These are phyloP conservation scores for Debaryomyces nepalensis DNA, from an alignment of 1,139 yeast genomes.

Conservation along the genomic window DNA sequence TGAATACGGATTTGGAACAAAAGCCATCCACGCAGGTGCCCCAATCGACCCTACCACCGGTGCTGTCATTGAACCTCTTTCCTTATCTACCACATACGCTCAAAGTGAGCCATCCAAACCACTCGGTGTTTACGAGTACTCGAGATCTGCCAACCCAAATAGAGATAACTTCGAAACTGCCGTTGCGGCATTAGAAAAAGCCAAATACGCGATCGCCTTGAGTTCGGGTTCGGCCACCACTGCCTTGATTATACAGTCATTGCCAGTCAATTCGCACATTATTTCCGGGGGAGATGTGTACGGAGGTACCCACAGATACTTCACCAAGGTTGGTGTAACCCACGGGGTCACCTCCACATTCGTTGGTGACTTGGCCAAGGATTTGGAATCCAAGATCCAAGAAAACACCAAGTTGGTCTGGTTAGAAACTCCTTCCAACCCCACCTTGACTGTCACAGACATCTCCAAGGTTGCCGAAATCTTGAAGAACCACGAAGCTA, in stretches of 20 bases:
- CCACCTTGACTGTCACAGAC: slow-evolving; percentile 78
- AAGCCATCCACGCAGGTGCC: slow-evolving; percentile 86
- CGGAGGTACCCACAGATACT: slow-evolving; percentile 93
- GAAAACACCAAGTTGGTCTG: slow-evolving; percentile 77
- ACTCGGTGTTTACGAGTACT: slow-evolving; percentile 80
- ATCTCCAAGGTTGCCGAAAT: slow-evolving; percentile 61
- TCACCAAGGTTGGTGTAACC: slow-evolving; percentile 81
- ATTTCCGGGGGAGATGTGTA: slow-evolving; percentile 87
- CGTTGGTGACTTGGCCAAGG: slow-evolving; percentile 65
- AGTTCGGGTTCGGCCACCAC: slow-evolving; percentile 89
- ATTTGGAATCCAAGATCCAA: slow-evolving; percentile 58
- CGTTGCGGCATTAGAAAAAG: slow-evolving; percentile 79
- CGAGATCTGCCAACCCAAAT: slow-evolving; percentile 88
- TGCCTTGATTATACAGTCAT: slow-evolving; percentile 74
- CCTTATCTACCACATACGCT: slow-evolving; percentile 85
- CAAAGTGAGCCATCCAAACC: slow-evolving; percentile 80
- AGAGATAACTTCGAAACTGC: slow-evolving; percentile 82
- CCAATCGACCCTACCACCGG: slow-evolving; percentile 77
- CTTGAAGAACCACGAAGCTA: slow-evolving; percentile 51
- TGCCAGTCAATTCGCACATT: slow-evolving; percentile 75
- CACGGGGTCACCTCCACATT: slow-evolving; percentile 78
- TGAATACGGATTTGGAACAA: slow-evolving; percentile 66
- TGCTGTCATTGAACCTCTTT: slow-evolving; percentile 85
- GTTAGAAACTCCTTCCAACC: slow-evolving; percentile 91
- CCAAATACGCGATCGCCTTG: slow-evolving; percentile 78